Base-by-base conservation (phyloP, 1,284 basidiomycete genomes). In the Heterobasidion parviporum region DNA sequence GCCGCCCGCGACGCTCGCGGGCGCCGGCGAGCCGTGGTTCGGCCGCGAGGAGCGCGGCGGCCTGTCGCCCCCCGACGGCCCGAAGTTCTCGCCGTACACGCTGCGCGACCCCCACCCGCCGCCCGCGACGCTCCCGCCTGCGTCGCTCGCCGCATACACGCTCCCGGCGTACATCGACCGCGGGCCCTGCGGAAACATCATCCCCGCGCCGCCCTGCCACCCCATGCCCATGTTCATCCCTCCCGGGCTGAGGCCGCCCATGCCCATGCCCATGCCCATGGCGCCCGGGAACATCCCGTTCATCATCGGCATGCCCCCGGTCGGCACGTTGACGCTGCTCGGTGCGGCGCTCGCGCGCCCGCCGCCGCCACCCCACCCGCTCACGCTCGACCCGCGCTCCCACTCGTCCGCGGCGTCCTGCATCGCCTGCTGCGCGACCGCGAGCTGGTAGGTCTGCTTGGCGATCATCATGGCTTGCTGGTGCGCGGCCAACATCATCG, bases 381-480 rank as follows among this genome's bases (percentile, higher is more conserved):
- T 67, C 49, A 66, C 67, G 8, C 72, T 80, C 53, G 87, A 89
- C 9, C 82, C 79, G 45, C 89, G 82, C 65, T 92, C 90, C 90
- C 90, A 92, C 65, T 92, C 88, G 53, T 92, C 90, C 26, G 79
- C 87, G 12, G 89, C 89, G 12, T 82, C 80, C 2, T 82, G 84
- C 79, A 92, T 86, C 10, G 90, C 90, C 62, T 92, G 89, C 67
- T 90, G 89, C 6, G 89, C 89, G 51, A 91, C 87, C 9, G 89
- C 85, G 74, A 85, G 82, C 68, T 92, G 89, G 65, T 90, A 92
- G 2, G 89, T 83, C 66, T 92, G 90, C 67, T 92, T 92, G 53
- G 89, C 89, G 53, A 77, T 74, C 70, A 88, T 73, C 79, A 92
- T 87, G 2, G 89, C 89, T 57, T 87, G 87, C 64, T 90, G 88